These are phyloP conservation scores for Clarireedia sp. DNA, from an alignment of 2,329 filamentous ascomycete species.

Conservation along the genomic window DNA sequence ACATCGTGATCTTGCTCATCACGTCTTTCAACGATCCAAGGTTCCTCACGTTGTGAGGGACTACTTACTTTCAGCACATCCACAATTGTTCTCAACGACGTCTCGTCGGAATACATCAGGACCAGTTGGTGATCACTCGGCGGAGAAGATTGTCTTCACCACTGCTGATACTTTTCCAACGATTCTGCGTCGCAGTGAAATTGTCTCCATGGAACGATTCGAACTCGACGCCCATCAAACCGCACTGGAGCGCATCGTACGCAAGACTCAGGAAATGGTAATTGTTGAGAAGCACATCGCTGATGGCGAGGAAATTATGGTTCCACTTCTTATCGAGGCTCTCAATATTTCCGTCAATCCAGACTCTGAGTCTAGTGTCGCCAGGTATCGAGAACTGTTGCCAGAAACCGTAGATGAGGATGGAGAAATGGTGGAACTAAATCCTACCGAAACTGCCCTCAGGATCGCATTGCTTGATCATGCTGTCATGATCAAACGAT, in stretches of 20 bases:
- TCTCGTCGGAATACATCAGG: constrained; percentile 62
- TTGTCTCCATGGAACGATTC: constrained; percentile 56
- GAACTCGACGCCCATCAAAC: constrained; percentile 70
- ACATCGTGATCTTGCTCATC: constrained; percentile 73
- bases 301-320: constrained; percentile 64
- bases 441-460: constrained; percentile 66
- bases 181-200: constrained; percentile 80
- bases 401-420: constrained; percentile 41
- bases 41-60: constrained; percentile 79
- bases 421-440: constrained; percentile 41
- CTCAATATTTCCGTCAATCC: constrained; percentile 70
- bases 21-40: constrained; percentile 80
- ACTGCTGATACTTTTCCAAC: constrained; percentile 86
- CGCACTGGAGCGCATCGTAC: constrained; percentile 81
- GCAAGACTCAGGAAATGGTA: constrained; percentile 82
- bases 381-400: constrained; percentile 68
- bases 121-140: constrained; percentile 62
- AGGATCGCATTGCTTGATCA: constrained; percentile 84
- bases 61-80: constrained; percentile 70
- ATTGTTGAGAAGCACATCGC: constrained; percentile 65
- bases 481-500: constrained; percentile 78
- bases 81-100: constrained; percentile 71
- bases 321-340: constrained; percentile 64
- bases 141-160: constrained; percentile 78
- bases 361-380: constrained; percentile 66